A percentile compares a stretch with the other conserved stretches of the same genome.
Evolutionary conservation across 2,329 filamentous ascomycete species (phyloP).

Genomic region (Pezicula neosporulosa): DNA sequence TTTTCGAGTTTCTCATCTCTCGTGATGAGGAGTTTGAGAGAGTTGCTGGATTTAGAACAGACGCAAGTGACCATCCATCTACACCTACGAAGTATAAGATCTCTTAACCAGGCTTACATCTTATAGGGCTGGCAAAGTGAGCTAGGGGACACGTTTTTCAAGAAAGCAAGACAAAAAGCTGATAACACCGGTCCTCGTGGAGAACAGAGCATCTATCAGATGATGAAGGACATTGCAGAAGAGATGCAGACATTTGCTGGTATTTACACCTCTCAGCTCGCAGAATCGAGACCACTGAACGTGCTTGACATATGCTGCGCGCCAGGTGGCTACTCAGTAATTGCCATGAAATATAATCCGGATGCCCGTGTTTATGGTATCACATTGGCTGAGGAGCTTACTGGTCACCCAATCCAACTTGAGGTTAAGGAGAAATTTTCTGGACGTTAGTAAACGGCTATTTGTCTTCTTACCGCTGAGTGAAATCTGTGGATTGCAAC

Average conservation of each 20-base stretch:
- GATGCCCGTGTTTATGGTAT: conserved; percentile 13
- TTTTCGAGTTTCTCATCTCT: conserved; percentile 15
- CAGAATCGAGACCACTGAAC: conserved; percentile 4
- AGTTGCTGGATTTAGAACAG: conserved; percentile 13
- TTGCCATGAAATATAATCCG: conserved; percentile 15
- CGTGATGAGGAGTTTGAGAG: conserved; percentile 13
- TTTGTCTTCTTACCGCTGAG: neutral
- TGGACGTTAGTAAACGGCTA: neutral
- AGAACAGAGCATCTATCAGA: conserved; percentile 30
- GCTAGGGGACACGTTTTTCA: conserved; percentile 39
- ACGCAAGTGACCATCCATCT: conserved; percentile 6
- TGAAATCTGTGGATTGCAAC: neutral
- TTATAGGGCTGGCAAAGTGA: conserved; percentile 42
- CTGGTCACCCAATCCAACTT: conserved; percentile 12
- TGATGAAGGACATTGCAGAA: conserved; percentile 40
- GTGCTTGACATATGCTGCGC: conserved; percentile 26
- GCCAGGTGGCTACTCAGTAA: conserved; percentile 17
- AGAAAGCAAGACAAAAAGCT: conserved; percentile 32
- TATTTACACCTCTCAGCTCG: neutral
- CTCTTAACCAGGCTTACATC: neutral
- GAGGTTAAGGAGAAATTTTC: neutral
- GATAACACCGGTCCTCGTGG: conserved; percentile 28
- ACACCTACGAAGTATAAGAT: neutral
- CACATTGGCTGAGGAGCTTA: conserved; percentile 12
- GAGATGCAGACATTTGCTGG: conserved; percentile 32